phyloP scores from a whole-genome alignment of 805 yeast genomes.

The Barnettozyma californica region DNA sequence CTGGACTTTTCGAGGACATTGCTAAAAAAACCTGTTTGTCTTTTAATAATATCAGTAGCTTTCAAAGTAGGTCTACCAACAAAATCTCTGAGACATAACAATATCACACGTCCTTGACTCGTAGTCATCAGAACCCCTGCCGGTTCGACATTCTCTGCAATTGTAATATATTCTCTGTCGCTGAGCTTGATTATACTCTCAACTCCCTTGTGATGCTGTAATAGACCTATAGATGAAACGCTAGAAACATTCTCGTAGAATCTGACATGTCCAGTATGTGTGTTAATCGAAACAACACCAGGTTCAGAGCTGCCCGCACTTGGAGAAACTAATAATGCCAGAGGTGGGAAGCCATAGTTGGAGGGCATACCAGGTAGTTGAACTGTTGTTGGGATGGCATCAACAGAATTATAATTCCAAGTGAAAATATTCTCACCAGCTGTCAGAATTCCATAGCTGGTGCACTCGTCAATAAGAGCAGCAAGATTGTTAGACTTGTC shows the following conservation, averaged over 20 bases:
- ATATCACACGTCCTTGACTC: conserved; percentile 56
- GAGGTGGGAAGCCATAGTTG: conserved; percentile 33
- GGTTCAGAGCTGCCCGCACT: conserved; percentile 50
- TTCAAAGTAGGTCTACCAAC: conserved; percentile 52
- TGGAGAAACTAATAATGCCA: conserved; percentile 57
- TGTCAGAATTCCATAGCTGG: conserved; percentile 26
- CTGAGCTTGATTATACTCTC: conserved; percentile 37
- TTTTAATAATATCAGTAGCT: conserved; percentile 20
- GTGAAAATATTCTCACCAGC: conserved; percentile 46
- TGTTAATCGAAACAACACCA: conserved; percentile 64
- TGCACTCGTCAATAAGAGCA: conserved; percentile 27
- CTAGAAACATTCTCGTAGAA: conserved; percentile 73
- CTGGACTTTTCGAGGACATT: conserved; percentile 25
- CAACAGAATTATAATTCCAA: conserved; percentile 65
- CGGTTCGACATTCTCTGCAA: conserved; percentile 60
- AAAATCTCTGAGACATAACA: conserved; percentile 60
- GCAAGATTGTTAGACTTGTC: conserved; percentile 9
- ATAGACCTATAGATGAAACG: conserved; percentile 60
- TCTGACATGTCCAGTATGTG: conserved; percentile 50
- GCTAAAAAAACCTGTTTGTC: conserved; percentile 32
- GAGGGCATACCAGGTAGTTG: conserved; percentile 37
- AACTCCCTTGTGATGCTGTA: conserved; percentile 35
- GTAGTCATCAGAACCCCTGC: conserved; percentile 73
- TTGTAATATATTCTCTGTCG: conserved; percentile 50
- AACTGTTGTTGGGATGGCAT: conserved; percentile 50